Evolutionary conservation across 163 green algal species (phyloP).

Genomic region (Volvox carteri): DNA sequence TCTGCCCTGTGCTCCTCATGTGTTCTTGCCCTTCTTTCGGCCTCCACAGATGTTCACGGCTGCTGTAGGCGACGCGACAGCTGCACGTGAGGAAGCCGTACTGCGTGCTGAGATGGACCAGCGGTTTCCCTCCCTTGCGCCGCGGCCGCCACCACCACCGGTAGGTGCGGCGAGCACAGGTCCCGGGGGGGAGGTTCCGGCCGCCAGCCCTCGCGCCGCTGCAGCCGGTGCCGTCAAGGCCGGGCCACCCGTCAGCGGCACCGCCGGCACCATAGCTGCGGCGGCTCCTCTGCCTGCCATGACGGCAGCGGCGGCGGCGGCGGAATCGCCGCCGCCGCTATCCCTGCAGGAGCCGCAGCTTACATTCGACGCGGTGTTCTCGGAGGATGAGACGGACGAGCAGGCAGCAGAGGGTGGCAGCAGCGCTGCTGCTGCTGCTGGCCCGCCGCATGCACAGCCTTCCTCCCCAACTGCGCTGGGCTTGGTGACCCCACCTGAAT

Average conservation of each 20-base stretch:
- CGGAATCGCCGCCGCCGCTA: not conserved
- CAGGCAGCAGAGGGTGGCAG: not conserved
- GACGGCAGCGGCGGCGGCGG: not conserved
- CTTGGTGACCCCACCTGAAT: not conserved
- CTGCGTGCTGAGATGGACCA: not conserved
- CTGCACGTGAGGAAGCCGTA: constrained; percentile 10
- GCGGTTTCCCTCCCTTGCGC: constrained; percentile 52
- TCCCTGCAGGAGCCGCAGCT: not conserved
- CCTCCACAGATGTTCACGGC: constrained; percentile 46
- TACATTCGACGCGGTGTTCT: constrained; percentile 59
- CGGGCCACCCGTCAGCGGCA: not conserved
- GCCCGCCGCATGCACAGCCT: not conserved
- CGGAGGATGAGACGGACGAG: constrained; percentile 59
- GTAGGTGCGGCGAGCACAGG: not conserved
- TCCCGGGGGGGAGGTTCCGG: not conserved
- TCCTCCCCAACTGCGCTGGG: not conserved
- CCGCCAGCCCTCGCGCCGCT: not conserved
- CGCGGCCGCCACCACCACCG: not conserved
- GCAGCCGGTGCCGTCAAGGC: not conserved
- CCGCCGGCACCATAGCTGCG: constrained; percentile 20
- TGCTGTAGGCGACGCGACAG: not conserved
- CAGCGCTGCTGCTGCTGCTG: not conserved
- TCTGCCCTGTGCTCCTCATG: too few relatives aligned
- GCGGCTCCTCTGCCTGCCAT: not conserved
- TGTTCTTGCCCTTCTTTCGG: too few relatives aligned